These are phyloP conservation scores for Pseudohalonectria lignicola DNA, from an alignment of 2,329 filamentous ascomycete species.

Conservation along the genomic window DNA sequence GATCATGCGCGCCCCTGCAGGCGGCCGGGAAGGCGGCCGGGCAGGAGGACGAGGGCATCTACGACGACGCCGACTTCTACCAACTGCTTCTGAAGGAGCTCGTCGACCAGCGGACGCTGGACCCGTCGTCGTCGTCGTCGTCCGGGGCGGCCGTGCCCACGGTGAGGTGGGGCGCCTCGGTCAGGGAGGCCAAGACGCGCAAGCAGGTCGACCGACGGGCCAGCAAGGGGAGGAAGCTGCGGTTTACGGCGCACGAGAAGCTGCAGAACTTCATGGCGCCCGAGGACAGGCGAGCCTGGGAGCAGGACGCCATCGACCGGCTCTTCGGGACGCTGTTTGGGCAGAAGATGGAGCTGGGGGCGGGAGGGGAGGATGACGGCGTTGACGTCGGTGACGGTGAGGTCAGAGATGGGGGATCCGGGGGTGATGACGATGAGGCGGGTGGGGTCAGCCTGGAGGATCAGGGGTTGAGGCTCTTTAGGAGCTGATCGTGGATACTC, in stretches of 20 bases:
- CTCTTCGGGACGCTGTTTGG: conserved; percentile 70
- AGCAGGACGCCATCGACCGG: conserved; percentile 63
- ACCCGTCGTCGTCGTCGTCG: conserved; percentile 31
- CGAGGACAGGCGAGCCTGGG: conserved; percentile 73
- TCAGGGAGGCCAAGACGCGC: conserved; percentile 68
- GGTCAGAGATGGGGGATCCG: conserved; percentile 3
- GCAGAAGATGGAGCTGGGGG: conserved; percentile 51
- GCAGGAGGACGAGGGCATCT: conserved; percentile 53
- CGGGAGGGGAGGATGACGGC: conserved; percentile 34
- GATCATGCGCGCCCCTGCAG: conserved; percentile 68
- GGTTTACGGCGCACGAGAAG: conserved; percentile 94
- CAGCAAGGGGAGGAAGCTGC: conserved; percentile 87
- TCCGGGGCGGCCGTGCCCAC: conserved; percentile 34
- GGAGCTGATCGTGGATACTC: conserved; percentile 7
- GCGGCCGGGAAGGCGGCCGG: conserved; percentile 40
- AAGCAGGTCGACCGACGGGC: conserved; percentile 86
- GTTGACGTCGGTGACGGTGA: conserved; percentile 31
- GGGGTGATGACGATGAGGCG: conserved; percentile 27
- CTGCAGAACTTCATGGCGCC: conserved; percentile 96
- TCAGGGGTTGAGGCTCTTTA: conserved; percentile 42
- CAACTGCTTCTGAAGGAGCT: conserved; percentile 86
- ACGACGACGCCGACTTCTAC: conserved; percentile 94
- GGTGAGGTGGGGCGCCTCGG: conserved; percentile 50
- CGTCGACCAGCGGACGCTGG: conserved; percentile 74
- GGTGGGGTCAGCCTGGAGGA: conserved; percentile 40